Conservation (phyloP, 805 yeast genomes). For the Saccharomycopsis fermentans region DNA sequence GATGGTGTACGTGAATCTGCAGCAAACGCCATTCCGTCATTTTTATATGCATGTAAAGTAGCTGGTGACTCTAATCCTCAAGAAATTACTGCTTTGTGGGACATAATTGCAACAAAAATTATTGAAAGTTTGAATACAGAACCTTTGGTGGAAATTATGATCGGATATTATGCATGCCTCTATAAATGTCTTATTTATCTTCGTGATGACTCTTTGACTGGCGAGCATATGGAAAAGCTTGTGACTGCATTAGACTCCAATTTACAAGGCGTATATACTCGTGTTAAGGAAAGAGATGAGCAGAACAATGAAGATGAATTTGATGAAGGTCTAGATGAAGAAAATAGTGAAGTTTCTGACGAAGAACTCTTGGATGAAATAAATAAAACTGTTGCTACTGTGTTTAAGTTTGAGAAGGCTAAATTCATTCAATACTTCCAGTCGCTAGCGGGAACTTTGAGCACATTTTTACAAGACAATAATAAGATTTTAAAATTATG, state of each 20-base stretch:
- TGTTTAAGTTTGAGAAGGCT: slow-evolving; percentile 53
- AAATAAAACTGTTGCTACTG: slow-evolving; percentile 58
- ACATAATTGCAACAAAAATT: slow-evolving; percentile 54
- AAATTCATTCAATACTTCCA: slow-evolving; percentile 59
- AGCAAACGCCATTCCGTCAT: slow-evolving; percentile 70
- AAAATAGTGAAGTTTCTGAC: slow-evolving; percentile 73
- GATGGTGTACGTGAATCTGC: slow-evolving; percentile 93
- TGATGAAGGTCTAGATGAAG: slow-evolving; percentile 79
- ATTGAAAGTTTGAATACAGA: slow-evolving; percentile 61
- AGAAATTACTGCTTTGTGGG: slow-evolving; percentile 63
- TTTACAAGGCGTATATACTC: slow-evolving; percentile 55
- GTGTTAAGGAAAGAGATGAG: slow-evolving; percentile 62
- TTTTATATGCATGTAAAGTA: slow-evolving; percentile 50
- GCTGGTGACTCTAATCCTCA: slow-evolving; percentile 42
- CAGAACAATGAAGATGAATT: slow-evolving; percentile 66
- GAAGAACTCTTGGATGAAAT: slow-evolving; percentile 85
- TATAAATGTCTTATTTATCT: slow-evolving; percentile 55
- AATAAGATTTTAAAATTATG: slow-evolving; percentile 62
- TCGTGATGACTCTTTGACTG: slow-evolving; percentile 52
- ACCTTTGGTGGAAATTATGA: slow-evolving; percentile 73
- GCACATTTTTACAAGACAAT: slow-evolving; percentile 52
- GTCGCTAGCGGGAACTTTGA: slow-evolving; percentile 49
- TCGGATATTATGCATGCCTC: slow-evolving; percentile 66
- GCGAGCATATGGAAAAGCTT: slow-evolving; percentile 43
- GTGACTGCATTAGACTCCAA: slow-evolving; percentile 51